Evolutionary conservation across 164 flowering plant species (phyloP).

Genomic region (Vitis vinifera): DNA sequence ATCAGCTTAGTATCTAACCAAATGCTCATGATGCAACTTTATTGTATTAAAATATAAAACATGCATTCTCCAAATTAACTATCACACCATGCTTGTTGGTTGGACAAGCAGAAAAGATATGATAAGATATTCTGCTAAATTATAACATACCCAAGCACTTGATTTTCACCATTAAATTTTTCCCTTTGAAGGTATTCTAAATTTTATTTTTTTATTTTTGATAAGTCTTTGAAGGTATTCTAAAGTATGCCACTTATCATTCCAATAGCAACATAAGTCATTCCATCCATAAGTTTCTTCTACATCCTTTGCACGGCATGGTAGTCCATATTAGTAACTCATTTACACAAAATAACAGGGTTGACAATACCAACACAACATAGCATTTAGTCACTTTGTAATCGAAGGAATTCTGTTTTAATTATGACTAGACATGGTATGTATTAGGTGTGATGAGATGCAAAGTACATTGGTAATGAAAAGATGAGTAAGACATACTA

Average conservation of each 20-base stretch:
- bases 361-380: background rate
- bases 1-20: background rate
- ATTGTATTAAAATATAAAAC: background rate
- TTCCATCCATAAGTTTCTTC: background rate
- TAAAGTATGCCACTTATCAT: background rate
- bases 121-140: background rate
- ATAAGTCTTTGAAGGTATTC: background rate
- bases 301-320: background rate
- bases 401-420: too few relatives aligned
- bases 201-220: too few relatives aligned
- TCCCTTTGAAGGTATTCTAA: background rate
- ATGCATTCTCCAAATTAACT: too few relatives aligned
- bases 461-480: conserved; percentile 3
- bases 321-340: background rate
- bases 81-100: too few relatives aligned
- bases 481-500: conserved; percentile 29
- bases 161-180: background rate
- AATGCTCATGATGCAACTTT: background rate
- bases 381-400: too few relatives aligned
- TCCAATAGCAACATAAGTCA: background rate
- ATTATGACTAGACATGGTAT: background rate
- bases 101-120: too few relatives aligned
- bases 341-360: background rate
- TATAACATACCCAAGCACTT: background rate
- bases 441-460: background rate